A percentile compares a stretch with the other conserved stretches of the same genome.
Conservation (phyloP, 2,329 filamentous ascomycete species). For the Elsinoe necatrix region DNA sequence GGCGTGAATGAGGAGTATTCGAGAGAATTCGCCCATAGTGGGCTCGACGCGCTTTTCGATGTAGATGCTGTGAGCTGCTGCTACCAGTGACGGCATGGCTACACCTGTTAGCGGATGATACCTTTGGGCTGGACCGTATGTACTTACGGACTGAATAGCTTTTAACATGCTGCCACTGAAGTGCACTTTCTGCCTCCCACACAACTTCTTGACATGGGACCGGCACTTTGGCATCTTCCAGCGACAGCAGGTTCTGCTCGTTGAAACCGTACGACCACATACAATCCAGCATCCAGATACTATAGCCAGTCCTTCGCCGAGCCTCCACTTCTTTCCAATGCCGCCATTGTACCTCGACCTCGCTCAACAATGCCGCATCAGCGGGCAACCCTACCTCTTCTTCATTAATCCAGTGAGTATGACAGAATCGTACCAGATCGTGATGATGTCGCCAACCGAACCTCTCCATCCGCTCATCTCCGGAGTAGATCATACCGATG, state of each 20-base stretch:
- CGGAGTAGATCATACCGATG: constrained; percentile 18
- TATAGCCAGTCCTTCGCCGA: constrained; percentile 21
- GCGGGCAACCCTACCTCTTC: constrained; percentile 6
- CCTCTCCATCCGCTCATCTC: constrained; percentile 18
- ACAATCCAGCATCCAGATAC: constrained; percentile 23
- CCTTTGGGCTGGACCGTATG: neutral
- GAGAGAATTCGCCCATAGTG: constrained; percentile 42
- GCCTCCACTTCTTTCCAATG: constrained; percentile 20
- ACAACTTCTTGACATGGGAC: constrained; percentile 24
- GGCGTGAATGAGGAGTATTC: constrained; percentile 43
- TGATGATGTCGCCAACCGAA: constrained; percentile 15
- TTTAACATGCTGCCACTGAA: constrained; percentile 21
- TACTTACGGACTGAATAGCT: constrained; percentile 15
- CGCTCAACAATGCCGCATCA: constrained; percentile 4
- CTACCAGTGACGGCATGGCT: constrained; percentile 29
- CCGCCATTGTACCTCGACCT: constrained; percentile 18
- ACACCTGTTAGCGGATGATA: neutral
- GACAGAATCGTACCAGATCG: constrained; percentile 16
- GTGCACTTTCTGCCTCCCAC: constrained; percentile 22
- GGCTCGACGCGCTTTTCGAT: constrained; percentile 41
- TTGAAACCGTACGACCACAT: constrained; percentile 22
- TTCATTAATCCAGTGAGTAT: constrained; percentile 17
- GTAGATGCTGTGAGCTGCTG: constrained; percentile 40
- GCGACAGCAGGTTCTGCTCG: constrained; percentile 15
- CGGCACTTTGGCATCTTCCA: constrained; percentile 20